These are phyloP conservation scores for Teratosphaeria zuluensis DNA, from an alignment of 2,329 filamentous ascomycete species.

Conservation along the genomic window DNA sequence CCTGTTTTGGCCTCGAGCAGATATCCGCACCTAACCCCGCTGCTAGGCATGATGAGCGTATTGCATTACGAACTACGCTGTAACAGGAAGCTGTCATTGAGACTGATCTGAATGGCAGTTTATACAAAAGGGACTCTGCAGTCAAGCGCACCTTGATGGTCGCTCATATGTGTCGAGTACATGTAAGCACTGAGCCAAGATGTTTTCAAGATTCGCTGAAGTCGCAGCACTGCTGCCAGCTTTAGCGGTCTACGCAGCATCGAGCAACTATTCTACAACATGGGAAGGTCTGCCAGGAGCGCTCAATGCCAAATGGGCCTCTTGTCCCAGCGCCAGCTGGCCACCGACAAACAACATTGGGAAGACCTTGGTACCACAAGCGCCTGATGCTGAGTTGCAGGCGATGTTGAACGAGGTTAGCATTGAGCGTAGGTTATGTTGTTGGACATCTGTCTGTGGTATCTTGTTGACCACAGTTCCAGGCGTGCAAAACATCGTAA, in stretches of 20 bases:
- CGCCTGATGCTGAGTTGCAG: constrained; percentile 31
- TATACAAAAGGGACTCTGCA: background rate
- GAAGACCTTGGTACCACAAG: constrained; percentile 30
- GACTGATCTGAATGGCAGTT: background rate
- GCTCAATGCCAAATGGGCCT: constrained; percentile 8
- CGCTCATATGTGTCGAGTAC: background rate
- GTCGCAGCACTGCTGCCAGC: background rate
- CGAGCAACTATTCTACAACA: background rate
- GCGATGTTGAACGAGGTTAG: constrained; percentile 31
- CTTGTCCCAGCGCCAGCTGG: constrained; percentile 26
- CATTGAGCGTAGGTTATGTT: constrained; percentile 23
- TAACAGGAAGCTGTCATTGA: background rate
- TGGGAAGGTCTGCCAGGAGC: background rate
- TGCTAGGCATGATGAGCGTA: background rate
- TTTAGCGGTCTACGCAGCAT: background rate
- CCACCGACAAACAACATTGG: constrained; percentile 30
- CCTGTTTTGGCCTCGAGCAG: background rate
- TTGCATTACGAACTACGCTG: background rate
- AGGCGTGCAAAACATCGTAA: constrained; percentile 40
- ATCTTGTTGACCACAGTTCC: background rate
- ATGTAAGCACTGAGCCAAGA: background rate
- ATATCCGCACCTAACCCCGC: background rate
- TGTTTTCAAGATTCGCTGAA: background rate
- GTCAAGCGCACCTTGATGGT: background rate
- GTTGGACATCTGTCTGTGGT: too few relatives aligned